phyloP scores from a whole-genome alignment of 345 rosid species.

The Populus alba region DNA sequence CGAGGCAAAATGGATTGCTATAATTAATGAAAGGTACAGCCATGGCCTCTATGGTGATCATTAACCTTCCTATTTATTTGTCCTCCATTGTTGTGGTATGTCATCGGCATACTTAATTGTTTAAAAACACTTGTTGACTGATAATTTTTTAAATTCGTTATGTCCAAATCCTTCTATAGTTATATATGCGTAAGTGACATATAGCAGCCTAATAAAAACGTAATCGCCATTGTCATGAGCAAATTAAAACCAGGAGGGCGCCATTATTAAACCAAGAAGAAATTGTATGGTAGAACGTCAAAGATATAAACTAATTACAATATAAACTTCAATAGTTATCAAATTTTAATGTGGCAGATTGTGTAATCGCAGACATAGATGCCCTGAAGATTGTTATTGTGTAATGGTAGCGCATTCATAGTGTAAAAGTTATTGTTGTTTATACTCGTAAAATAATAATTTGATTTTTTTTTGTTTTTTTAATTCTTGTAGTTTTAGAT shows the following conservation, averaged over 20 bases:
- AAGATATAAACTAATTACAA: too few relatives aligned
- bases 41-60: not conserved
- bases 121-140: too few relatives aligned
- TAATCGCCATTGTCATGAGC: not conserved
- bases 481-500: too few relatives aligned
- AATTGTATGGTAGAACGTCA: not conserved
- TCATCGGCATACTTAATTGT: not conserved
- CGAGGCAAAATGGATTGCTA: not conserved
- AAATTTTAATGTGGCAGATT: too few relatives aligned
- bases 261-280: not conserved
- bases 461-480: too few relatives aligned
- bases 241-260: not conserved
- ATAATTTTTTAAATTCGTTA: too few relatives aligned
- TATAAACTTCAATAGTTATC: too few relatives aligned
- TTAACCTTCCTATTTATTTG: not conserved
- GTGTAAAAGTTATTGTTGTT: too few relatives aligned
- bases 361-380: too few relatives aligned
- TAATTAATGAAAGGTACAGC: not conserved
- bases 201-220: not conserved
- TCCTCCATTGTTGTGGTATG: not conserved
- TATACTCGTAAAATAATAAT: too few relatives aligned
- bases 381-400: too few relatives aligned
- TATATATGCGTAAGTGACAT: not conserved
- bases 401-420: too few relatives aligned
- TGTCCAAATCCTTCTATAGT: not conserved